phyloP scores from a whole-genome alignment of 176 grass and related monocot genomes.

The Elaeis guineensis region DNA sequence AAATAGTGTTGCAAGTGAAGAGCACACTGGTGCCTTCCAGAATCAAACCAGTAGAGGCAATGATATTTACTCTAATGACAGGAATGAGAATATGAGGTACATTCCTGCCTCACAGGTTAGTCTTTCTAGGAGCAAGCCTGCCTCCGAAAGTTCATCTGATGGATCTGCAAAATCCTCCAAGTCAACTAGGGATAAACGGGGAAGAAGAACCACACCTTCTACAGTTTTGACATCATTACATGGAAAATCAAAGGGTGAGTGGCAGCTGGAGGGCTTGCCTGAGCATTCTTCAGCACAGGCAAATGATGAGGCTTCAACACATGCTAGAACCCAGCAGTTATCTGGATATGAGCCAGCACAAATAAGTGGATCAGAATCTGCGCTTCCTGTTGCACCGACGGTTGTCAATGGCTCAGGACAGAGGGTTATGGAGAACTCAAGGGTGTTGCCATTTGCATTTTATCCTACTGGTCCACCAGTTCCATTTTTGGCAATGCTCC shows the following conservation, averaged over 20 bases:
- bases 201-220: constrained; percentile 37
- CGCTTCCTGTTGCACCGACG: constrained; percentile 42
- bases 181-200: constrained; percentile 53
- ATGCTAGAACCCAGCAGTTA: constrained; percentile 38
- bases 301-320: constrained; percentile 24
- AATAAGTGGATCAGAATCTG: constrained; percentile 32
- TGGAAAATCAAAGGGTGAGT: constrained; percentile 37
- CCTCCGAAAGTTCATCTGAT: constrained; percentile 43
- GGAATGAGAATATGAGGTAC: constrained; percentile 23
- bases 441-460: constrained; percentile 32
- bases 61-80: constrained; percentile 25
- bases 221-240: constrained; percentile 16
- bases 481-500: constrained; percentile 42
- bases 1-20: constrained; percentile 30
- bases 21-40: constrained; percentile 34
- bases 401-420: constrained; percentile 50
- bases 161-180: constrained; percentile 35
- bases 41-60: constrained; percentile 42
- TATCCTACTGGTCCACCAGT: constrained; percentile 59
- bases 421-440: constrained; percentile 51
- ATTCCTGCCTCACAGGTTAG: constrained; percentile 28
- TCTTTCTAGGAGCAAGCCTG: constrained; percentile 42
- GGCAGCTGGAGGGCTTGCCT: constrained; percentile 40
- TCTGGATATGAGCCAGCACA: constrained; percentile 43
- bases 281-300: constrained; percentile 37